Base-by-base conservation (phyloP, 2,329 filamentous ascomycete genomes). In the Stylonectria norvegica region DNA sequence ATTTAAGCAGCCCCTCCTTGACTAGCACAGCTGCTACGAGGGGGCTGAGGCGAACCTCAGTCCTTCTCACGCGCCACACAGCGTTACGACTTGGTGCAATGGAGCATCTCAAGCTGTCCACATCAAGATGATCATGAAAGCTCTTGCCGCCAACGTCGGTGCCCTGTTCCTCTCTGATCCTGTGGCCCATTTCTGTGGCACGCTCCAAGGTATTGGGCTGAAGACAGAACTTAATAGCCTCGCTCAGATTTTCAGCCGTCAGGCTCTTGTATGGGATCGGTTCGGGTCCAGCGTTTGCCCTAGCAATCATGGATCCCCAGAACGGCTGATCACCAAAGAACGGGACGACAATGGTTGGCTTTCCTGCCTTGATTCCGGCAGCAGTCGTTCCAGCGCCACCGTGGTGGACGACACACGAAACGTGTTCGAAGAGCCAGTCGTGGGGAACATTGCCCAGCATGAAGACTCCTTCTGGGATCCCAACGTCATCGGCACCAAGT, bases 281-380 rank as follows among this genome's bases (percentile, higher is more conserved):
- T 1, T 72, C 64, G 0, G 86, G 85, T 0, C 86, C 86, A 5
- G 86, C 86, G 8, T 85, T 83, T 5, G 86, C 84, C 43, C 72
- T 75, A 0, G 81, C 75, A 27, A 89, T 79, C 76, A 90, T 89
- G 8, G 81, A 73, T 6, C 86, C 86, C 86, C 86, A 90, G 56
- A 90, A 91, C 1, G 83, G 83, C 60, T 91, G 86, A 53, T 91
- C 86, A 2, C 86, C 86, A 57, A 90, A 95, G 67, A 95, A 95
- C 0, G 89, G 89, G 0, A 95, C 81, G 3, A 95, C 76, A 2
- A 93, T 78, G 0, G 89, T 95, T 2, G 89, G 89, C 38, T 82
- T 82, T 17, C 88, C 89, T 2, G 82, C 78, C 14, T 84, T 78
- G 45, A 95, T 86, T n/a, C 89, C 89, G 1, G 88, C 86, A 1